Evolutionary conservation across 2,329 filamentous ascomycete species (phyloP).

Genomic region (Xenosphaeropsis pyriputrescens): DNA sequence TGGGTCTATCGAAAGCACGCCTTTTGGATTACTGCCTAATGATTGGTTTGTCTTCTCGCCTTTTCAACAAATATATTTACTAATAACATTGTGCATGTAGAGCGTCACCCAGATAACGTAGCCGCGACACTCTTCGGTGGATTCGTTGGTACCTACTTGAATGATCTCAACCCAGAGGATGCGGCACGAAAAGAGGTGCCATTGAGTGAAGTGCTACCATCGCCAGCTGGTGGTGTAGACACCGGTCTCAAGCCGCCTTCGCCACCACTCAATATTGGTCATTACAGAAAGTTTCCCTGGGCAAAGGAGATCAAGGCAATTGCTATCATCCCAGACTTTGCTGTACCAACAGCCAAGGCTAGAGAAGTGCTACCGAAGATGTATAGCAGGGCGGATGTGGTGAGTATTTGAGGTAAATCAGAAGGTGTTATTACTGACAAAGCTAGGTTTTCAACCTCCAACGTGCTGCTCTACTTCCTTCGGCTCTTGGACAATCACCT

Average conservation of each 20-base stretch:
- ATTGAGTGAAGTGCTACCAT: conserved; percentile 80
- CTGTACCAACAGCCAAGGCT: conserved; percentile 87
- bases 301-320: conserved; percentile 91
- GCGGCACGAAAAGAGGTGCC: conserved; percentile 87
- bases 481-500: conserved; percentile 76
- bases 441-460: conserved; percentile 66
- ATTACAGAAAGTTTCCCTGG: conserved; percentile 94
- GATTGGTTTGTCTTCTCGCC: conserved; percentile 48
- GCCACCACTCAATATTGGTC: conserved; percentile 84
- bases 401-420: conserved; percentile 26
- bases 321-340: conserved; percentile 90
- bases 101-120: conserved; percentile 88
- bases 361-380: conserved; percentile 68
- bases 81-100: conserved; percentile 19
- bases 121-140: conserved; percentile 91
- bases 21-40: conserved; percentile 95
- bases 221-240: conserved; percentile 80
- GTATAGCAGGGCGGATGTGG: conserved; percentile 73
- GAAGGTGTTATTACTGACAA: neutral
- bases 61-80: neutral
- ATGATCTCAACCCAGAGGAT: conserved; percentile 80
- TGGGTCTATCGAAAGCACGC: conserved; percentile 64
- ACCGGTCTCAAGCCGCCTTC: conserved; percentile 76
- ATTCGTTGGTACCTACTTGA: conserved; percentile 92
- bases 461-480: conserved; percentile 78